Conservation (phyloP, 495 filamentous ascomycete genomes). For the Astrothelium macrocarpum region DNA sequence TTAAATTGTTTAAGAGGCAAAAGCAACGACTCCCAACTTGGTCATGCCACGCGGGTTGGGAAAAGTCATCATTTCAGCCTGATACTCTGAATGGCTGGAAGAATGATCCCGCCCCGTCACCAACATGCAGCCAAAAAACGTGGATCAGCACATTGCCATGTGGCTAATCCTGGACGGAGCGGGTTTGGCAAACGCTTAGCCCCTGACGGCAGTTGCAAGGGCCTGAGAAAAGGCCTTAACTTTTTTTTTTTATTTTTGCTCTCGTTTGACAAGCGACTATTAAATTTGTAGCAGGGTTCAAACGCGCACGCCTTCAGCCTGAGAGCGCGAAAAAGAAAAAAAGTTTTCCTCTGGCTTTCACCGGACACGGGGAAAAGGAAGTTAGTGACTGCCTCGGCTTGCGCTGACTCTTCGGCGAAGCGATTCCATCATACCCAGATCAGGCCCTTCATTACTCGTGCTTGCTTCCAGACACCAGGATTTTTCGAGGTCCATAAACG, state of each 20-base stretch:
- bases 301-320: background rate
- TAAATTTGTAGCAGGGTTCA: background rate
- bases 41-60: background rate
- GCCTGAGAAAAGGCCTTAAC: background rate
- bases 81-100: background rate
- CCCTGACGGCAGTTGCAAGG: conserved; percentile 1
- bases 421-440: background rate
- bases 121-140: conserved; percentile 3
- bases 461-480: background rate
- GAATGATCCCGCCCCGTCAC: background rate
- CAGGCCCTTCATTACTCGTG: background rate
- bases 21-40: background rate
- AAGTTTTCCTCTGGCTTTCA: background rate
- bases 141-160: conserved; percentile 4
- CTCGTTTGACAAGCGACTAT: background rate
- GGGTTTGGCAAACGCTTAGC: conserved; percentile 1
- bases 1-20: no score
- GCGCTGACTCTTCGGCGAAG: background rate
- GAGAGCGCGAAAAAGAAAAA: background rate
- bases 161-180: background rate
- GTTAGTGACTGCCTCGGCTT: background rate
- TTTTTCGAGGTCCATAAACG: background rate
- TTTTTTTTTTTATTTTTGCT: background rate
- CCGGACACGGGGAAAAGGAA: background rate
- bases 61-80: background rate